Evolutionary conservation across 805 yeast genomes (phyloP), one percentile per base, ranked within the genome.

Genomic region (Millerozyma miso): DNA sequence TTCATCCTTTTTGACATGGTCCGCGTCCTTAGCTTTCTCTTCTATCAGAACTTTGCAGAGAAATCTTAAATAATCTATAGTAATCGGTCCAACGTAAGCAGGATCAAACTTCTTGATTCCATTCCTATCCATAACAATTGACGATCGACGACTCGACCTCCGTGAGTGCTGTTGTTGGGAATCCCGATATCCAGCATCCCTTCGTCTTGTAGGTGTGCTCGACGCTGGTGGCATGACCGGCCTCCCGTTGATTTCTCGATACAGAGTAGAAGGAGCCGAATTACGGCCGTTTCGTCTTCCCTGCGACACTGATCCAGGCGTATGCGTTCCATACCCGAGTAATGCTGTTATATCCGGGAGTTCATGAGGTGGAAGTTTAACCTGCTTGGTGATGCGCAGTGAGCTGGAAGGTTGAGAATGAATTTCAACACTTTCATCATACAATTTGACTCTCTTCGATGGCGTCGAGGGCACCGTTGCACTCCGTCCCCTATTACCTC

Each of bases 51-150:
- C 65, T 34, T 56, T 52, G 37, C 73, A 67, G 37, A 68, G 59
- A 14, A 59, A 59, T 31, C 66, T 51, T 32, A 69, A 53, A 34
- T 63, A 70, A 40, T 66, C 71, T 10, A 60, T 56, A 2, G 73
- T 67, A 16, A 69, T 53, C 1, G 69, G 63, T 1, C 73, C 74
- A 14, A 51, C 51, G 45, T 67, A 67, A 5, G 53, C 56, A 0
- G 63, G 52, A 17, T 65, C 65, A 42, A 54, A 66, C 1, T 52
- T 46, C 12, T 49, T 33, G 39, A 55, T 50, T 1, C 67, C 69
- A 12, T 49, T 46, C 4, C 38, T 45, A 12, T 55, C 53, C 3
- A 50, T 35, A 1, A 60, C 46, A 23, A 62, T 53, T 0, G 68
- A 64, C 1, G 67, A 58, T 13, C 69, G 44, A 35, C 17, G 14